These are phyloP conservation scores for Claviceps purpurea DNA, from an alignment of 2,329 filamentous ascomycete genomes.

Conservation along the genomic window DNA sequence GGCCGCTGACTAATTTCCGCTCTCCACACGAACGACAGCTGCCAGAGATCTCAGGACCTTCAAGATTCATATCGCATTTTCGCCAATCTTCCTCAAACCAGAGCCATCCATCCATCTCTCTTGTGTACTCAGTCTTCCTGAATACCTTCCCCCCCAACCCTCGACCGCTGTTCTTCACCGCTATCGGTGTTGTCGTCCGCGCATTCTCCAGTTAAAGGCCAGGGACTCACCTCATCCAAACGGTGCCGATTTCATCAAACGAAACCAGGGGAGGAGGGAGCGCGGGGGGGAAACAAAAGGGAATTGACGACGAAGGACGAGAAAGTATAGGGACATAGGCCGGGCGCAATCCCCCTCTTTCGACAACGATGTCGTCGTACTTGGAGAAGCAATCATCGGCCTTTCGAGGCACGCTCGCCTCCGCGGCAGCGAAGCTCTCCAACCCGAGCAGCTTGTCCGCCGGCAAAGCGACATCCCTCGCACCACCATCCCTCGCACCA, in stretches of 20 bases:
- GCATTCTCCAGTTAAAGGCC: background rate
- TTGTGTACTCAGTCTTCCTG: background rate
- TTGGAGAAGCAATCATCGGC: conserved; percentile 52
- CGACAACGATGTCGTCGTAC: conserved; percentile 41
- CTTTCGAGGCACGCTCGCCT: conserved; percentile 47
- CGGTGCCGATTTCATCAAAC: background rate
- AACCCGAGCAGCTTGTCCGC: conserved; percentile 33
- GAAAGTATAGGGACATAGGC: too few relatives aligned
- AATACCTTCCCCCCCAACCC: background rate
- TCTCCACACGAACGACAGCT: too few relatives aligned
- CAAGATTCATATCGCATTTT: background rate
- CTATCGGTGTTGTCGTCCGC: background rate
- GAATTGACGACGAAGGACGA: too few relatives aligned
- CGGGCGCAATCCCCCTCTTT: background rate
- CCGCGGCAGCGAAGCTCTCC: conserved; percentile 50
- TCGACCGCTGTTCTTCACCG: background rate
- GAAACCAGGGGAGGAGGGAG: background rate
- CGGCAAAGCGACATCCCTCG: conserved; percentile 27
- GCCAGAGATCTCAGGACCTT: background rate
- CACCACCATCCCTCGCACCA: conserved; percentile 41
- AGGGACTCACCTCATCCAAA: background rate
- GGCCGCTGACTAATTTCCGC: too few relatives aligned
- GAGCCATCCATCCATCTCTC: background rate
- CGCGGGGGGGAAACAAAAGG: background rate
- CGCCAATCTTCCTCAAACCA: background rate